Percentiles rank a stretch among this genome's conserved stretches.
Evolutionary conservation across 176 grass and related monocot species (phyloP).

Genomic region (Oryza glaberrima): DNA sequence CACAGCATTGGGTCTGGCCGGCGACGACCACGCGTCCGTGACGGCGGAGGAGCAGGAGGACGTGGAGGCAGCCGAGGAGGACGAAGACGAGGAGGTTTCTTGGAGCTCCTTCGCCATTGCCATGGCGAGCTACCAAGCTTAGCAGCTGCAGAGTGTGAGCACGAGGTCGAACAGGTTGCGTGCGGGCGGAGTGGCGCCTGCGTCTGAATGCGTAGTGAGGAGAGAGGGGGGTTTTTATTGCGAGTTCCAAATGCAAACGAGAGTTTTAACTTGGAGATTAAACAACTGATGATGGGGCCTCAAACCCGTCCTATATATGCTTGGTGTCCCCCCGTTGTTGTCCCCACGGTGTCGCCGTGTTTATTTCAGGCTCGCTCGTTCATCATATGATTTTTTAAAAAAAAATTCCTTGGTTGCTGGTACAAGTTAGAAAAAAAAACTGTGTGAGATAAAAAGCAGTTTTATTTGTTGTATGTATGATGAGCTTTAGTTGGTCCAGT

Average conservation of each 20-base stretch:
- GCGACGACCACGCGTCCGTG: slow-evolving; percentile 51
- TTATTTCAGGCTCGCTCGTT: slow-evolving; percentile 8
- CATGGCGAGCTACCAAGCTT: slow-evolving; percentile 26
- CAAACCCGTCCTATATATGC: slow-evolving; percentile 12
- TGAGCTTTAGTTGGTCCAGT: background rate
- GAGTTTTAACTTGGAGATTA: slow-evolving; percentile 33
- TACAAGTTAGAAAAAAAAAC: background rate
- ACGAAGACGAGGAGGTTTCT: slow-evolving; percentile 49
- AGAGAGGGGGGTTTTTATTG: slow-evolving; percentile 55
- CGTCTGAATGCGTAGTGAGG: slow-evolving; percentile 49
- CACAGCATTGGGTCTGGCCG: slow-evolving; percentile 40
- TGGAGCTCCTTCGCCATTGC: slow-evolving; percentile 41
- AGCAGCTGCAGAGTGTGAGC: background rate
- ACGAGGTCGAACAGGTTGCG: slow-evolving; percentile 10
- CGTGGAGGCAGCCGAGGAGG: slow-evolving; percentile 36
- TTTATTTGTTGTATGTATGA: slow-evolving; percentile 14
- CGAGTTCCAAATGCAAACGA: slow-evolving; percentile 16
- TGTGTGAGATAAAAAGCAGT: background rate
- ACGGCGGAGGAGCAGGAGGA: slow-evolving; percentile 59
- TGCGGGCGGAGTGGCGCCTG: slow-evolving; percentile 30
- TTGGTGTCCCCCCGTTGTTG: slow-evolving; percentile 3
- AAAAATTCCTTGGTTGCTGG: background rate
- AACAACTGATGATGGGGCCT: slow-evolving; percentile 12
- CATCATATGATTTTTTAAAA: background rate
- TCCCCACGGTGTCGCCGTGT: slow-evolving; percentile 30